phyloP scores from a whole-genome alignment of 352 stramenopile genomes.

The Phytopythium cucurbitacearum region DNA sequence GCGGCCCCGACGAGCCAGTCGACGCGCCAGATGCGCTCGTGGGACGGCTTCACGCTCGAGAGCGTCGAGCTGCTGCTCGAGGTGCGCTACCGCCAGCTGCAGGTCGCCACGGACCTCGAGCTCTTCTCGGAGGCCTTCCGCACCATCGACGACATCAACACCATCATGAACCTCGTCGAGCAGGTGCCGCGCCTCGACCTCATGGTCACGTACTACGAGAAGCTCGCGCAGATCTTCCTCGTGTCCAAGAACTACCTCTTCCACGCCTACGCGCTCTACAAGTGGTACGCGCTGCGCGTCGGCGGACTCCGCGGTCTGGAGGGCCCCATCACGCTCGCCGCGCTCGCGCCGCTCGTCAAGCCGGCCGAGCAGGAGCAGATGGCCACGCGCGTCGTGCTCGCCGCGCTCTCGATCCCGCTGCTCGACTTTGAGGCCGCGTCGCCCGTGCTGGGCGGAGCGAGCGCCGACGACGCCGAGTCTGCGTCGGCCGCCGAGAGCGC shows the following conservation, averaged over 20 bases:
- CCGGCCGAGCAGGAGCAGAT: constrained; percentile 80
- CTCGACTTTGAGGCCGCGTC: constrained; percentile 58
- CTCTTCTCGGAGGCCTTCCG: constrained; percentile 98
- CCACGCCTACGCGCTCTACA: constrained; percentile 96
- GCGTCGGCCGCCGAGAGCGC: constrained; percentile 44
- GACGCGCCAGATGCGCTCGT: constrained; percentile 88
- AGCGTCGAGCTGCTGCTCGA: constrained; percentile 95
- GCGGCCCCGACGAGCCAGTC: constrained; percentile 66
- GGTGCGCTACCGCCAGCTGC: constrained; percentile 96
- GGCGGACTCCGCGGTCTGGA: constrained; percentile 75
- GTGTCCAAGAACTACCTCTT: constrained; percentile 97
- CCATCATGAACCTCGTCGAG: constrained; percentile 90
- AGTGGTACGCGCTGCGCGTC: constrained; percentile 93
- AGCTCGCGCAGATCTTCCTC: constrained; percentile 96
- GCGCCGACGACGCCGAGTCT: constrained; percentile 41
- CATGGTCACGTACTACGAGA: constrained; percentile 98
- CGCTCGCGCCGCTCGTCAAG: constrained; percentile 52
- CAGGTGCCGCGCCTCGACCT: constrained; percentile 91
- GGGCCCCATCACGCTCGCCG: constrained; percentile 8
- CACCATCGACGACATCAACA: constrained; percentile 99
- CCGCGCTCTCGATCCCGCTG: constrained; percentile 92
- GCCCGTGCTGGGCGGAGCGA: constrained; percentile 53
- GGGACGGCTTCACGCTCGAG: constrained; percentile 95
- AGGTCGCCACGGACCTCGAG: constrained; percentile 93
- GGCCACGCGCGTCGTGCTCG: constrained; percentile 90